Conservation (phyloP, 2,329 filamentous ascomycete genomes). For the Teratosphaeria pseudoeucalypti region DNA sequence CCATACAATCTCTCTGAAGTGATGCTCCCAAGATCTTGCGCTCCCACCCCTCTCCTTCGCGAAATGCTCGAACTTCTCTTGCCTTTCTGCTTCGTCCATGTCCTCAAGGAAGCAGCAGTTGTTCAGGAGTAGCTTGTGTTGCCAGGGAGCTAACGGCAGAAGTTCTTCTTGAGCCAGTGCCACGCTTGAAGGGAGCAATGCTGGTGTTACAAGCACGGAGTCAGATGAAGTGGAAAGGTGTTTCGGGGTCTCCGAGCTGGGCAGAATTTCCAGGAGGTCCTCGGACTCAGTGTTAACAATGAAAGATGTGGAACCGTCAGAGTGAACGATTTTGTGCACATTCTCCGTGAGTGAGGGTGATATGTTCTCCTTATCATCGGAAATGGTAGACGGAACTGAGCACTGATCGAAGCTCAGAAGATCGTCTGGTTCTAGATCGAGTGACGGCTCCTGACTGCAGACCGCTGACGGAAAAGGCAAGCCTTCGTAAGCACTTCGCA, state of each 20-base stretch:
- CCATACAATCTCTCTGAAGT: constrained; percentile 14
- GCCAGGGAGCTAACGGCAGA: not conserved
- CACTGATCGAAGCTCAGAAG: not conserved
- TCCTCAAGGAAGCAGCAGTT: constrained; percentile 11
- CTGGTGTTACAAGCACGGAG: not conserved
- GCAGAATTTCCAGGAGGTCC: not conserved
- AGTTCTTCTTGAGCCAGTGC: not conserved
- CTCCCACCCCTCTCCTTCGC: constrained; percentile 4
- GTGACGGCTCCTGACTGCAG: not conserved
- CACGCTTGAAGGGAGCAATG: not conserved
- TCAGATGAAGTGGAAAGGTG: not conserved
- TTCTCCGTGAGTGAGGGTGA: not conserved
- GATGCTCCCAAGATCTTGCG: constrained; percentile 10
- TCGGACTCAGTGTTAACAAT: not conserved
- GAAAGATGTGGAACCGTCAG: not conserved
- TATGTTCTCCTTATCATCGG: not conserved
- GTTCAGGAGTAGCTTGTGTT: not conserved
- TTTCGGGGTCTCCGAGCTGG: not conserved
- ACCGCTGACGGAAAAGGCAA: not conserved
- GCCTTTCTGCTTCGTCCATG: not conserved
- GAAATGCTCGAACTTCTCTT: constrained; percentile 7
- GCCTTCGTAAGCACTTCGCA: not conserved
- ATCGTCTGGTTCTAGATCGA: not conserved
- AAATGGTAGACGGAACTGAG: not conserved
- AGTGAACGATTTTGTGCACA: not conserved